These are phyloP conservation scores for Entamoeba dispar DNA, from an alignment of 208 protist species.

Conservation along the genomic window DNA sequence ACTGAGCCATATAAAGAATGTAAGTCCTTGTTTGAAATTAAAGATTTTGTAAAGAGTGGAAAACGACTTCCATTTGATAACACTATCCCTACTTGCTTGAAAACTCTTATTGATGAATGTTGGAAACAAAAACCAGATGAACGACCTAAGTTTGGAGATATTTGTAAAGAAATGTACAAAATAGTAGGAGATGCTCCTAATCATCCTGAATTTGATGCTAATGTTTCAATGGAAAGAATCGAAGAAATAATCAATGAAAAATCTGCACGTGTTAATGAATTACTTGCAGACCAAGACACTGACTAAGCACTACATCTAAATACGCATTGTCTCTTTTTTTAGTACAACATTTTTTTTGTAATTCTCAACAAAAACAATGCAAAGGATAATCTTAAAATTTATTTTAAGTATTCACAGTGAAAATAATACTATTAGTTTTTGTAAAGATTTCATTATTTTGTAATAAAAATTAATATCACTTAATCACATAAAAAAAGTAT, in stretches of 20 bases:
- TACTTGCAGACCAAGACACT: not conserved
- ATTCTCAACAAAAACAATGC: too few relatives aligned
- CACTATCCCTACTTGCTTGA: not conserved
- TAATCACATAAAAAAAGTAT: too few relatives aligned
- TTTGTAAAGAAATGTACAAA: not conserved
- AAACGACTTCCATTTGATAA: not conserved
- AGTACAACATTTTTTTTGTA: too few relatives aligned
- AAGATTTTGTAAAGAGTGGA: not conserved
- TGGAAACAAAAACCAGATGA: not conserved
- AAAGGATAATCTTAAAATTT: too few relatives aligned
- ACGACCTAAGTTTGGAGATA: not conserved
- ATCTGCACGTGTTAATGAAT: not conserved
- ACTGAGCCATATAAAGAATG: not conserved
- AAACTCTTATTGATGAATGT: not conserved
- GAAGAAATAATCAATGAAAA: not conserved
- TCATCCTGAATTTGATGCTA: not conserved
- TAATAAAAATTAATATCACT: too few relatives aligned
- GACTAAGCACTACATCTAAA: not conserved
- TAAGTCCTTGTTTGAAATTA: not conserved
- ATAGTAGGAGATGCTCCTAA: not conserved
- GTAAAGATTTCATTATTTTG: too few relatives aligned
- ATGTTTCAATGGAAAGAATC: not conserved
- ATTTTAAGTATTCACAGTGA: too few relatives aligned
- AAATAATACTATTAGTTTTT: too few relatives aligned
- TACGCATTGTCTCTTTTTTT: too few relatives aligned